Conservation (phyloP, 225 moss, liverwort and hornwort genomes). For the Thuidium tamariscinum region DNA sequence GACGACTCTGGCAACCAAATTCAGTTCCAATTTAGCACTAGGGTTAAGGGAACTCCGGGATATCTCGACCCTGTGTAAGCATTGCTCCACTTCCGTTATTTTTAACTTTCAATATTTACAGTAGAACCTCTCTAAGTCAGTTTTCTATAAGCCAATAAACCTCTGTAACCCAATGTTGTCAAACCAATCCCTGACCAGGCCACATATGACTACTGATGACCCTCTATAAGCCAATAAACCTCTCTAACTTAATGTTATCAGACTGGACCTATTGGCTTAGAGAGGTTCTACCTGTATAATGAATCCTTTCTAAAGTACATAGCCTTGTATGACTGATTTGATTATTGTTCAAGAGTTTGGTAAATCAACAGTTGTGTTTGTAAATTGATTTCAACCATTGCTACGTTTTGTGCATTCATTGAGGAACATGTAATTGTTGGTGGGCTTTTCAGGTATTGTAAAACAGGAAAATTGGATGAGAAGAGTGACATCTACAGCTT, state of each 20-base stretch:
- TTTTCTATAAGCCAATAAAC: too few species aligned
- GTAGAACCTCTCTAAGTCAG: too few species aligned
- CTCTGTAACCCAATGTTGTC: too few species aligned
- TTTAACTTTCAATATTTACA: too few species aligned
- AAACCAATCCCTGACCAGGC: too few species aligned
- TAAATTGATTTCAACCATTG: not conserved
- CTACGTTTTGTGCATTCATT: not conserved
- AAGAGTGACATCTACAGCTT: conserved; percentile 49
- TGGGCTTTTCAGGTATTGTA: conserved; percentile 16
- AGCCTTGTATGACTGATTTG: not conserved
- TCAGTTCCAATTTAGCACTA: conserved; percentile 8
- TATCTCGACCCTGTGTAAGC: conserved; percentile 60
- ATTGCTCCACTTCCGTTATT: not conserved
- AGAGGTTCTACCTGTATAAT: not conserved
- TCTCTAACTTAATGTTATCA: too few species aligned
- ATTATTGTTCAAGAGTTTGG: not conserved
- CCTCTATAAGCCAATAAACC: too few species aligned
- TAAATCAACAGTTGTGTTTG: not conserved
- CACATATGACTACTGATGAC: too few species aligned
- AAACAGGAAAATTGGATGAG: conserved; percentile 4
- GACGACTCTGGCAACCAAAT: not conserved
- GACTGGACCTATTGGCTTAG: too few species aligned
- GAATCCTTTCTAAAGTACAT: not conserved
- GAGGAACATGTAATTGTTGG: not conserved
- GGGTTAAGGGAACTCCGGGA: conserved; percentile 47